Conservation (phyloP, 2,329 filamentous ascomycete genomes). For the Dryadomyces quercivorus region DNA sequence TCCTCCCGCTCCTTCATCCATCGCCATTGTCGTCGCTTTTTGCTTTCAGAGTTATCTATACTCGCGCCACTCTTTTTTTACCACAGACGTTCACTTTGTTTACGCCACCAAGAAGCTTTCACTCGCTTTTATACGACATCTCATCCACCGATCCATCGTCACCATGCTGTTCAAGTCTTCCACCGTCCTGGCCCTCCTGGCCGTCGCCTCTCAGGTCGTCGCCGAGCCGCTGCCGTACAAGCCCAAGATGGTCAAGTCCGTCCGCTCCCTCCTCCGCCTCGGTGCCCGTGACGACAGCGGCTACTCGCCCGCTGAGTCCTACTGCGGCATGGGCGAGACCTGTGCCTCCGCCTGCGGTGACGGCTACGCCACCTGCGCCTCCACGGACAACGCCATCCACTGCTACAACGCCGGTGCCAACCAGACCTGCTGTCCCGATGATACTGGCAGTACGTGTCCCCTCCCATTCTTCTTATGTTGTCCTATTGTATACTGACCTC, state of each 20-base stretch:
- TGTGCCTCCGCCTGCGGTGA: slow-evolving; percentile 44
- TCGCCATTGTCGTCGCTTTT: neutral
- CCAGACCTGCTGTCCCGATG: slow-evolving; percentile 46
- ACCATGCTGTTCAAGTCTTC: slow-evolving; percentile 33
- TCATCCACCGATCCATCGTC: slow-evolving; percentile 6
- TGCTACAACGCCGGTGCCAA: slow-evolving; percentile 40
- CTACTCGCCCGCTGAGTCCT: slow-evolving; percentile 35
- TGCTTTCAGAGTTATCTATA: slow-evolving; percentile 6
- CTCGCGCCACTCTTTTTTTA: slow-evolving; percentile 9
- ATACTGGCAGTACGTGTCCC: slow-evolving; percentile 39
- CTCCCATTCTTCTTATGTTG: neutral
- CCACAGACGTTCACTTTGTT: neutral
- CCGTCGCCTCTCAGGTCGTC: slow-evolving; percentile 18
- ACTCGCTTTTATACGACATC: neutral
- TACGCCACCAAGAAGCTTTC: neutral
- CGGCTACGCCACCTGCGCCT: slow-evolving; percentile 35
- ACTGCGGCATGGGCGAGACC: slow-evolving; percentile 36
- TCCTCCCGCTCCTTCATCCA: neutral
- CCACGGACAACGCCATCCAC: slow-evolving; percentile 36
- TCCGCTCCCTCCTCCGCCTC: slow-evolving; percentile 27
- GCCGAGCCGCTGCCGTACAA: slow-evolving; percentile 23
- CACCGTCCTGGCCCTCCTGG: slow-evolving; percentile 31
- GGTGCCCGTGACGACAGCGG: slow-evolving; percentile 30
- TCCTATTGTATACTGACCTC: slow-evolving; percentile 1
- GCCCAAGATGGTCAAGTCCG: slow-evolving; percentile 21